These are phyloP conservation scores for Aegilops speltoides DNA, from an alignment of 176 grass and related monocot genomes.

Conservation along the genomic window DNA sequence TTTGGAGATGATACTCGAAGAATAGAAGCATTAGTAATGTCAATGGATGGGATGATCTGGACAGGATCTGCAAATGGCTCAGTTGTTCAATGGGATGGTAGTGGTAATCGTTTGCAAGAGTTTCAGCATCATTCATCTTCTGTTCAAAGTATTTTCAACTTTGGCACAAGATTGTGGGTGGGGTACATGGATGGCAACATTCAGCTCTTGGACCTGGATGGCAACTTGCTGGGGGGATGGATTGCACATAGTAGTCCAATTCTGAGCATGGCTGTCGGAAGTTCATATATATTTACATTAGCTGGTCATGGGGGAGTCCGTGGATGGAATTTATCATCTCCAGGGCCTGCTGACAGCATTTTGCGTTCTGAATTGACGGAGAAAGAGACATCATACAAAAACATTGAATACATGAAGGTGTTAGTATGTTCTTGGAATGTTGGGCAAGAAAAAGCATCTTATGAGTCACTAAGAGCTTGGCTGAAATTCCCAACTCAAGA, in stretches of 20 bases:
- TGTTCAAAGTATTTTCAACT: conserved; percentile 57
- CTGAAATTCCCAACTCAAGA: conserved; percentile 56
- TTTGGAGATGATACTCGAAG: conserved; percentile 77
- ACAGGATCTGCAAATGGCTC: conserved; percentile 76
- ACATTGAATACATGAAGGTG: conserved; percentile 59
- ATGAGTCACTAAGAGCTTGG: conserved; percentile 62
- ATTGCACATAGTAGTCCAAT: conserved; percentile 63
- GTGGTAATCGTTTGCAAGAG: conserved; percentile 68
- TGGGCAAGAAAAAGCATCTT: conserved; percentile 79
- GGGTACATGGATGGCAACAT: conserved; percentile 74
- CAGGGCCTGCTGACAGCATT: conserved; percentile 61
- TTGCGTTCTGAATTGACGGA: conserved; percentile 49
- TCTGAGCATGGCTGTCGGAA: conserved; percentile 62
- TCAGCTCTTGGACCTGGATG: conserved; percentile 66
- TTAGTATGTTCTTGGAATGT: conserved; percentile 87
- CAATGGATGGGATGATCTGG: conserved; percentile 76
- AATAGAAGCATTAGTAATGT: conserved; percentile 72
- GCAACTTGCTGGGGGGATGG: conserved; percentile 69
- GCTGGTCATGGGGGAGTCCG: conserved; percentile 72
- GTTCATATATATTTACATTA: conserved; percentile 78
- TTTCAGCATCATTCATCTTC: conserved; percentile 62
- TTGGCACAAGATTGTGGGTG: conserved; percentile 73
- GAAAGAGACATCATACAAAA: conserved; percentile 51
- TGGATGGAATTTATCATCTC: conserved; percentile 77
- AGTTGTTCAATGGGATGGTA: conserved; percentile 65